phyloP scores from a whole-genome alignment of 1,284 basidiomycete species.

The Hortiboletus rubellus region DNA sequence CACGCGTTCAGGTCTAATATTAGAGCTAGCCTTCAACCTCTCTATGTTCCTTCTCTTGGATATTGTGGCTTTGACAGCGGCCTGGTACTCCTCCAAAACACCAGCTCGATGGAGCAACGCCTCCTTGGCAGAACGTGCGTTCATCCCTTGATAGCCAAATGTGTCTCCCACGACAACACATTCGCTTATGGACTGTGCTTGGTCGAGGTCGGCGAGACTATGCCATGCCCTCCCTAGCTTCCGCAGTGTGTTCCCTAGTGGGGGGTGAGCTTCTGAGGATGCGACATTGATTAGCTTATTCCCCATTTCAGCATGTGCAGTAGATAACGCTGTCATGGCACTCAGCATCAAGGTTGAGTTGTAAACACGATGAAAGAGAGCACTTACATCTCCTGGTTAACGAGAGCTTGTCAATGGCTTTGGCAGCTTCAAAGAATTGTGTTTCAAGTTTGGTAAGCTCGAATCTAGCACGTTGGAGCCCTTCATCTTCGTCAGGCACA shows the following conservation, averaged over 20 bases:
- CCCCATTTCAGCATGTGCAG: conserved; percentile 81
- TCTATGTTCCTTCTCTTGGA: conserved; percentile 90
- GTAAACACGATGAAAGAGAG: not conserved
- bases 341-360: not conserved
- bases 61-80: conserved; percentile 87
- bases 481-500: conserved; percentile 83
- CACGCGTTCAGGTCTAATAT: conserved; percentile 82
- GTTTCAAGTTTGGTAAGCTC: conserved; percentile 88
- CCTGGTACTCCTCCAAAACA: conserved; percentile 89
- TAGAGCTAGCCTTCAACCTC: conserved; percentile 84
- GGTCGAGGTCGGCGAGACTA: conserved; percentile 79
- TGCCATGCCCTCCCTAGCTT: conserved; percentile 87
- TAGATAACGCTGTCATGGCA: conserved; percentile 60
- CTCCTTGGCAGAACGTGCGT: conserved; percentile 93
- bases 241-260: conserved; percentile 74
- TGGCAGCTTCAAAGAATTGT: conserved; percentile 87
- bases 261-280: conserved; percentile 82
- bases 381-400: conserved; percentile 72
- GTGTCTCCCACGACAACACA: conserved; percentile 91
- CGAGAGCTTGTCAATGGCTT: conserved; percentile 81
- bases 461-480: conserved; percentile 83
- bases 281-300: conserved; percentile 87
- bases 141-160: conserved; percentile 90
- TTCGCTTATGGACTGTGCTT: conserved; percentile 87
- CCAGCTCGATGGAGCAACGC: conserved; percentile 83